Conservation (phyloP, 2,329 filamentous ascomycete genomes). For the Monosporascus sp. region DNA sequence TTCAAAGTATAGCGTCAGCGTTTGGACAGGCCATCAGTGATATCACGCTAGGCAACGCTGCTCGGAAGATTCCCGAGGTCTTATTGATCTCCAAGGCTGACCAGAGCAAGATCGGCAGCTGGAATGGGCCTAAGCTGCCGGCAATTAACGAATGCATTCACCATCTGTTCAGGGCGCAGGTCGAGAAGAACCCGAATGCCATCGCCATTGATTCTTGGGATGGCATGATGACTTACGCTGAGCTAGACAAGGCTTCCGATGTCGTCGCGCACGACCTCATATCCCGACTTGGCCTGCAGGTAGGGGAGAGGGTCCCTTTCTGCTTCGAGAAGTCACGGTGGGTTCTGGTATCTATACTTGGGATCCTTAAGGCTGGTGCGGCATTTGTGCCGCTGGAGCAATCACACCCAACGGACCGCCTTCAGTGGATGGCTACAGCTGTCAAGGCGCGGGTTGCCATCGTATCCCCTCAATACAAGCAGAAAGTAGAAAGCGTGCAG, state of each 20-base stretch:
- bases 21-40: not conserved
- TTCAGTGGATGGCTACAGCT: too few relatives aligned
- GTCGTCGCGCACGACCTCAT: not conserved
- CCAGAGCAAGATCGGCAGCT: not conserved
- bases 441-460: too few relatives aligned
- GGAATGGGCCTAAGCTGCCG: not conserved
- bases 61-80: not conserved
- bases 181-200: not conserved
- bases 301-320: not conserved
- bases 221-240: not conserved
- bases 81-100: not conserved
- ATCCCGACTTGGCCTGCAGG: not conserved
- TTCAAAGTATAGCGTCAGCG: not conserved
- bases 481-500: too few relatives aligned
- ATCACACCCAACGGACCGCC: too few relatives aligned
- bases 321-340: not conserved
- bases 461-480: too few relatives aligned
- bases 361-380: not conserved
- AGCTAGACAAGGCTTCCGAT: not conserved
- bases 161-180: not conserved
- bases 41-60: not conserved
- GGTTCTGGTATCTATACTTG: not conserved
- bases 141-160: not conserved
- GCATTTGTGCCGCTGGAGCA: not conserved
- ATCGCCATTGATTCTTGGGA: not conserved